Conservation (phyloP, 225 moss, liverwort and hornwort genomes). For the Ulota crispa region DNA sequence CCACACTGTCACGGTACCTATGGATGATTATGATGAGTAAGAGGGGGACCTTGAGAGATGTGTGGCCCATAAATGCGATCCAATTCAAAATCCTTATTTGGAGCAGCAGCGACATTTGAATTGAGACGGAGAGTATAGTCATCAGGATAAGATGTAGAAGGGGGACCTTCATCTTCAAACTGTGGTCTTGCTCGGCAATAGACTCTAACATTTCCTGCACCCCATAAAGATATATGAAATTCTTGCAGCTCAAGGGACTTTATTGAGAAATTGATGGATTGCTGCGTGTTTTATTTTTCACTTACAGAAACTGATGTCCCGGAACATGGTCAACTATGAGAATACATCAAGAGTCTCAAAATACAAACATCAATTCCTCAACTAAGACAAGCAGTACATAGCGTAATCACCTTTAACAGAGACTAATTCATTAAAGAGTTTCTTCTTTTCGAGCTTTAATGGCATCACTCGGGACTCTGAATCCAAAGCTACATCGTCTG, state of each 20-base stretch:
- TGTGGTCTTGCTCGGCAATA: slow-evolving; percentile 89
- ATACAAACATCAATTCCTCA: slow-evolving; percentile 11
- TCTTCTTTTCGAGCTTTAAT: slow-evolving; percentile 78
- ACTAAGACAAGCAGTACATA: slow-evolving; percentile 11
- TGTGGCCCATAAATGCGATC: slow-evolving; percentile 95
- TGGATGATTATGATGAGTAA: background rate
- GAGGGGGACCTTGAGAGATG: slow-evolving; percentile 67
- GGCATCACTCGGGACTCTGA: slow-evolving; percentile 85
- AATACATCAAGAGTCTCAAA: background rate
- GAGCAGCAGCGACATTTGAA: slow-evolving; percentile 59
- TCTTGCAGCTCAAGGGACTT: slow-evolving; percentile 8
- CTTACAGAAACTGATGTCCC: background rate
- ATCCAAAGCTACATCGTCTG: slow-evolving; percentile 90
- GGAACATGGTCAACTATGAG: slow-evolving; percentile 3
- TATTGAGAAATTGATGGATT: background rate
- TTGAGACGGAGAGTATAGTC: slow-evolving; percentile 75
- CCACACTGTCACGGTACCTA: background rate
- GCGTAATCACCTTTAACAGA: slow-evolving; percentile 62
- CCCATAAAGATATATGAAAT: slow-evolving; percentile 17
- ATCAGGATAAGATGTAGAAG: slow-evolving; percentile 78
- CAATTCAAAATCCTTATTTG: slow-evolving; percentile 77
- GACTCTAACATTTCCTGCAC: slow-evolving; percentile 77
- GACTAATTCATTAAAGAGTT: slow-evolving; percentile 75
- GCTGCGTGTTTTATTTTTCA: background rate
- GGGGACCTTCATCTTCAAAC: slow-evolving; percentile 95